Conservation (phyloP, 1,284 basidiomycete species). For the Polyporus tsugae region DNA sequence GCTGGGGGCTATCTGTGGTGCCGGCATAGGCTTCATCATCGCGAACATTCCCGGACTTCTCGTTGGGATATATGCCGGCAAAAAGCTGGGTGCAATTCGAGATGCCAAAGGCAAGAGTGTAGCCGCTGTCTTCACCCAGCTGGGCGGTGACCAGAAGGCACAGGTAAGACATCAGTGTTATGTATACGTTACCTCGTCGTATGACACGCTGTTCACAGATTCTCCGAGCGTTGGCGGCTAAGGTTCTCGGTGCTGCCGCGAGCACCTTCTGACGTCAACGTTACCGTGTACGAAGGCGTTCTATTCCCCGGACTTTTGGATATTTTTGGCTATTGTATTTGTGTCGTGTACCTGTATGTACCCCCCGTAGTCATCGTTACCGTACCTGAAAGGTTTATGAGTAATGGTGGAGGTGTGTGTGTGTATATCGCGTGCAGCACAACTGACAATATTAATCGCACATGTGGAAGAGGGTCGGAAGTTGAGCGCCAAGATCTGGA, state of each 20-base stretch:
- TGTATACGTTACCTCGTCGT: slow-evolving; percentile 12
- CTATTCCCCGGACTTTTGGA: not conserved
- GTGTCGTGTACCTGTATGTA: not conserved
- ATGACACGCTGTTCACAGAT: slow-evolving; percentile 64
- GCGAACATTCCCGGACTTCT: slow-evolving; percentile 88
- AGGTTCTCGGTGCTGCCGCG: slow-evolving; percentile 81
- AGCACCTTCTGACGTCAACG: slow-evolving; percentile 14
- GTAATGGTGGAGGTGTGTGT: not conserved
- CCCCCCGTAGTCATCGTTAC: slow-evolving; percentile 2
- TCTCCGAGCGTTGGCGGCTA: slow-evolving; percentile 86
- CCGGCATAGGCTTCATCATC: slow-evolving; percentile 85
- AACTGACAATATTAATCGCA: slow-evolving; percentile 6
- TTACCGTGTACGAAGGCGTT: not conserved
- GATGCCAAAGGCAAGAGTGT: slow-evolving; percentile 95
- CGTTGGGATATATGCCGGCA: slow-evolving; percentile 85
- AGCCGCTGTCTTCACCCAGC: slow-evolving; percentile 86
- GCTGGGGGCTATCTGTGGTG: slow-evolving; percentile 75
- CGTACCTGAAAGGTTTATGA: not conserved
- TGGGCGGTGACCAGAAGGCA: slow-evolving; percentile 85
- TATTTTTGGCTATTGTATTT: not conserved
- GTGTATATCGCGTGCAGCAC: not conserved
- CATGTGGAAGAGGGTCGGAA: slow-evolving; percentile 10
- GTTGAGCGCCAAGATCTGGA: slow-evolving; percentile 24
- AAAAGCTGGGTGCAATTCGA: slow-evolving; percentile 85
- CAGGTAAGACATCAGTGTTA: slow-evolving; percentile 61